Evolutionary conservation across 23 red algal species (phyloP), one percentile per base, ranked within the genome.

Genomic region (Gracilariopsis chorda): DNA sequence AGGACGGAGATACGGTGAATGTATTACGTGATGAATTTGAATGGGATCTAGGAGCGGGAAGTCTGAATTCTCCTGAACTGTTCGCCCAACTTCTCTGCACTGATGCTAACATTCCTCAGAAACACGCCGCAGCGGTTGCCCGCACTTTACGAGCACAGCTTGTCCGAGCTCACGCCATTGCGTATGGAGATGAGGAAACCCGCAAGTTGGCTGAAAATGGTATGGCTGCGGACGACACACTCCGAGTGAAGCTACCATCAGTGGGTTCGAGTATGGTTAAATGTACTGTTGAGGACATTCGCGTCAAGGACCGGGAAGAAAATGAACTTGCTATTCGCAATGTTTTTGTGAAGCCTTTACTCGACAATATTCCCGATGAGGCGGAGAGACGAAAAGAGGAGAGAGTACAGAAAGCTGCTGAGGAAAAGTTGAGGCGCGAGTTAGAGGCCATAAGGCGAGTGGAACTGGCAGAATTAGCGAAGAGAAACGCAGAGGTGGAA

Each of bases 171-270:
- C 88, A 91, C 41, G 88, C 88, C 21, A 91, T 91, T 82, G 74
- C 88, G 3, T 91, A 69, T 74, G 88, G 88, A 48, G 88, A 91
- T 82, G 88, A 80, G 27, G 74, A 80, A 74, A 79, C 75, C 8
- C 67, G 33, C 37, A 69, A 47, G 45, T n/a, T 52, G 40, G 88
- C 88, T 8, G 5, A 44, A 33, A 35, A 55, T 16, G 77, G 32
- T 16, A 17, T 91, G 62, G n/a, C 44, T 2, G 16, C 43, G 51
- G 74, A 72, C 37, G 76, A 81, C 59, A 48, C 71, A 29, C 25
- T 91, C 25, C 55, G 75, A 33, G 37, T 49, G 1, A 45, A 73
- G 39, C 37, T 80, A 4, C 64, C 51, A 21, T 30, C 61, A 1
- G 80, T 84, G 28, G 42, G 53, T 32, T 84, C 80, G 0, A 57